Evolutionary conservation across 352 stramenopile genomes (phyloP).

Genomic region (Thraustotheca clavata): DNA sequence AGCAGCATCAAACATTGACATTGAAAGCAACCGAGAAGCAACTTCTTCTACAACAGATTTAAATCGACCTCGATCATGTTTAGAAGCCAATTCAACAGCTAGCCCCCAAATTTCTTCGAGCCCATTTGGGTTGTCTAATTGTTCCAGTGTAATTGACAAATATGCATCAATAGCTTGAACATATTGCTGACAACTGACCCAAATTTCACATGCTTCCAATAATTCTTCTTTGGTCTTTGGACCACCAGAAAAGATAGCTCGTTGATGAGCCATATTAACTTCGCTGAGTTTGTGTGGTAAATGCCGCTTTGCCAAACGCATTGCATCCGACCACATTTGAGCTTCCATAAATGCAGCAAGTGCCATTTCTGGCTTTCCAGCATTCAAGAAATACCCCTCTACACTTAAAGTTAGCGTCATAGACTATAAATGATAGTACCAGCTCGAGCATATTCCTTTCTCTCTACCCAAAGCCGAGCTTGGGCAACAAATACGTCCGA

Average conservation of each 20-base stretch:
- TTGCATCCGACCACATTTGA: conserved; percentile 81
- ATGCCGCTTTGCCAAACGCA: conserved; percentile 85
- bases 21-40: conserved; percentile 60
- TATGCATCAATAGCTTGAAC: conserved; percentile 89
- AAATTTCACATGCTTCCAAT: conserved; percentile 79
- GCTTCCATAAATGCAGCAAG: conserved; percentile 82
- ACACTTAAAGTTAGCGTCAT: conserved; percentile 22
- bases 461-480: conserved; percentile 75
- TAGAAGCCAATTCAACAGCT: conserved; percentile 82
- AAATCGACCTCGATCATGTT: conserved; percentile 81
- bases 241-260: conserved; percentile 63
- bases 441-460: conserved; percentile 62
- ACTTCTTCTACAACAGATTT: conserved; percentile 87
- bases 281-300: conserved; percentile 89
- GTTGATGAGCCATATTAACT: conserved; percentile 82
- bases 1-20: conserved; percentile 81
- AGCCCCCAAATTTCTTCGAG: conserved; percentile 84
- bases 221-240: conserved; percentile 74
- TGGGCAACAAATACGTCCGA: conserved; percentile 89
- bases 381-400: conserved; percentile 88
- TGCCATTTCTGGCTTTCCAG: conserved; percentile 85
- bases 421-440: too few species aligned
- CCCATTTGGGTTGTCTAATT: conserved; percentile 54
- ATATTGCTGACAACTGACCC: conserved; percentile 84
- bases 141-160: conserved; percentile 67